These are phyloP conservation scores for Pseudogymnoascus sp. DNA, from an alignment of 2,329 filamentous ascomycete genomes.

Conservation along the genomic window DNA sequence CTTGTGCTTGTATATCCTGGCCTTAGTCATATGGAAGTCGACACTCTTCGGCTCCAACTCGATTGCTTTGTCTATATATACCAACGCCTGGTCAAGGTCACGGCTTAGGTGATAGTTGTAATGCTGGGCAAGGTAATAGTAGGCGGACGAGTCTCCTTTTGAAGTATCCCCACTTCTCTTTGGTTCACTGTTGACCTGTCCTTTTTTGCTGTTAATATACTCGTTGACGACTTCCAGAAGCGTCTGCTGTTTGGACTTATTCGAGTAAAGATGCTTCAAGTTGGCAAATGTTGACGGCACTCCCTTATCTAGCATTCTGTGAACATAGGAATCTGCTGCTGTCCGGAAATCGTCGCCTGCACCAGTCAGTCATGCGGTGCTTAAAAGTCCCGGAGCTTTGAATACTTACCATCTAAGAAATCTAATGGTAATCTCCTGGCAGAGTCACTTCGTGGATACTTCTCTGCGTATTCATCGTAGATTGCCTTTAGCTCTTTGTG, in stretches of 20 bases:
- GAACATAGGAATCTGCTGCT: slow-evolving; percentile 71
- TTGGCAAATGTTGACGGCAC: slow-evolving; percentile 96
- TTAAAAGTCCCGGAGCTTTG: not conserved
- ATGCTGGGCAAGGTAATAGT: slow-evolving; percentile 94
- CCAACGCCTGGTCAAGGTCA: slow-evolving; percentile 70
- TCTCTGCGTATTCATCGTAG: slow-evolving; percentile 75
- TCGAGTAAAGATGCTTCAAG: slow-evolving; percentile 83
- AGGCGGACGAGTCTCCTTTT: slow-evolving; percentile 66
- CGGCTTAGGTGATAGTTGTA: slow-evolving; percentile 90
- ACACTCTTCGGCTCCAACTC: slow-evolving; percentile 72
- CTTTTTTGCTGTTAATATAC: slow-evolving; percentile 58
- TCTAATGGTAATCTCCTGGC: slow-evolving; percentile 80
- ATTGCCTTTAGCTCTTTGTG: slow-evolving; percentile 59
- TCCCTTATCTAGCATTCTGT: slow-evolving; percentile 80
- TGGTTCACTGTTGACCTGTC: slow-evolving; percentile 35
- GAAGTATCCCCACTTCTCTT: slow-evolving; percentile 40
- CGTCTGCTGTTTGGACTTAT: slow-evolving; percentile 67
- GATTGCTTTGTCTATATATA: slow-evolving; percentile 78
- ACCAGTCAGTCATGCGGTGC: slow-evolving; percentile 15
- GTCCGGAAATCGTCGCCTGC: slow-evolving; percentile 70
- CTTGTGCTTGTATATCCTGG: slow-evolving; percentile 85
- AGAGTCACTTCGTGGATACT: slow-evolving; percentile 77
- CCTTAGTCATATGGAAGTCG: slow-evolving; percentile 92
- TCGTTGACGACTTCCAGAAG: slow-evolving; percentile 70
- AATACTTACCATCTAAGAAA: slow-evolving; percentile 62